phyloP scores from a whole-genome alignment of 139 green algal species.

The Coelastrella sp. region DNA sequence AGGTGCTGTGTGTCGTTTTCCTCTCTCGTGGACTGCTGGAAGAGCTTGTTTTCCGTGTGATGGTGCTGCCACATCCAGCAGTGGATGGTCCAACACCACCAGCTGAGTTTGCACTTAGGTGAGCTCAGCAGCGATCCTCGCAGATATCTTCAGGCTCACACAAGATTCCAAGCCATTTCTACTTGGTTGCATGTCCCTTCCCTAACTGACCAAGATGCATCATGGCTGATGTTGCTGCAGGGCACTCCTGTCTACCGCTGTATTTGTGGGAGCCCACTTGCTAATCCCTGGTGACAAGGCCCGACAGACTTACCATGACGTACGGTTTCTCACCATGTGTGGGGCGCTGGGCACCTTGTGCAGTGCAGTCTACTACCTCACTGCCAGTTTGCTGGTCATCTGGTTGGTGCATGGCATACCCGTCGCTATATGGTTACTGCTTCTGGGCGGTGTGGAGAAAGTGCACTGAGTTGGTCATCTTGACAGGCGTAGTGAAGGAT shows the following conservation, averaged over 20 bases:
- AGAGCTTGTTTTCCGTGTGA: conserved; percentile 41
- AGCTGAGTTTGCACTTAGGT: conserved; percentile 31
- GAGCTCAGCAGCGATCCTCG: neutral
- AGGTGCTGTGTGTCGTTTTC: conserved; percentile 36
- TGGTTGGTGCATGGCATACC: conserved; percentile 44
- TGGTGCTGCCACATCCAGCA: conserved; percentile 33
- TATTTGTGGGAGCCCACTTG: conserved; percentile 32
- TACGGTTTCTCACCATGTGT: conserved; percentile 14
- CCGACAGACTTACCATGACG: conserved; percentile 15
- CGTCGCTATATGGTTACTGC: conserved; percentile 32
- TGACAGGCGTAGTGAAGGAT: no score
- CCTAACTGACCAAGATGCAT: no score
- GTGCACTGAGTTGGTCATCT: no score
- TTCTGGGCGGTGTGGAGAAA: conserved; percentile 22
- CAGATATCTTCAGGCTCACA: no score
- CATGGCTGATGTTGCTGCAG: neutral
- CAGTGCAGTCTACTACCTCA: conserved; percentile 40
- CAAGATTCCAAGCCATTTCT: no score
- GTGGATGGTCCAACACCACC: conserved; percentile 29
- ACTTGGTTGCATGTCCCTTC: no score
- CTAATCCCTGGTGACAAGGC: conserved; percentile 17
- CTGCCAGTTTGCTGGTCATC: conserved; percentile 7
- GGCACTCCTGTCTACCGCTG: neutral
- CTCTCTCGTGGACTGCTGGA: conserved; percentile 17
- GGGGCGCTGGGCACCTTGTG: conserved; percentile 19